Evolutionary conservation across 1,284 basidiomycete genomes (phyloP), one percentile per base, ranked within the genome.

Genomic region (Stereum hirsutum): DNA sequence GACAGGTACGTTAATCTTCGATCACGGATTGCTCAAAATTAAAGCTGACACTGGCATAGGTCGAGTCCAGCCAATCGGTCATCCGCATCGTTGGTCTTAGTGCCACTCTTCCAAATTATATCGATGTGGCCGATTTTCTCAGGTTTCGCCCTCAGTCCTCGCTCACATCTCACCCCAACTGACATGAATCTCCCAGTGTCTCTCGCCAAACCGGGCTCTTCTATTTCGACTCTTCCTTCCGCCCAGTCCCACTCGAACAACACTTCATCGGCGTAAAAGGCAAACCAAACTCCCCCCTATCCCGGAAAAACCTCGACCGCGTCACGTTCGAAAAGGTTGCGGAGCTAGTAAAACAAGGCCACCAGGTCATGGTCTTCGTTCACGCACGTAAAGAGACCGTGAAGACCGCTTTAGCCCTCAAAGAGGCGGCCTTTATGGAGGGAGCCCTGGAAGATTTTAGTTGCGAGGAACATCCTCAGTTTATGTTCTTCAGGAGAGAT

Each of bases 331-430:
- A 96, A 54, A 98, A 97, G 64, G 89, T 94, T 7, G 75, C 81
- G 0, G 83, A 88, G 36, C 69, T 96, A 7, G 87, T 96, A 12
- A 72, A 67, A 39, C 78, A 83, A 54, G 94, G 92, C 0, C 96
- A 99, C 62, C 96, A 99, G 62, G 93, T 98, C 46, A 99, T 99
- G 95, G 92, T 99, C 0, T 99, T 99, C 43, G 96, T 99, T 8
- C 96, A 99, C 61, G 92, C 96, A 14, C 79, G 96, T 23, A 99
- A 97, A 63, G 96, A 99, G 57, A 99, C 96, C 0, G 96, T 99
- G 48, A 97, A 96, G 59, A 81, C 90, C 0, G 93, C 94, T 0
- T 68, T 83, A 55, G 78, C 75, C n/a, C 70, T 99, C 12, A 81
- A 82, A 46, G 96, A 99, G 51, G 75, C 85, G 49, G 85, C 92